A percentile compares a stretch with the other conserved stretches of the same genome.
Evolutionary conservation across 2,329 filamentous ascomycete genomes (phyloP).

Genomic region (Cladosporium phlei): DNA sequence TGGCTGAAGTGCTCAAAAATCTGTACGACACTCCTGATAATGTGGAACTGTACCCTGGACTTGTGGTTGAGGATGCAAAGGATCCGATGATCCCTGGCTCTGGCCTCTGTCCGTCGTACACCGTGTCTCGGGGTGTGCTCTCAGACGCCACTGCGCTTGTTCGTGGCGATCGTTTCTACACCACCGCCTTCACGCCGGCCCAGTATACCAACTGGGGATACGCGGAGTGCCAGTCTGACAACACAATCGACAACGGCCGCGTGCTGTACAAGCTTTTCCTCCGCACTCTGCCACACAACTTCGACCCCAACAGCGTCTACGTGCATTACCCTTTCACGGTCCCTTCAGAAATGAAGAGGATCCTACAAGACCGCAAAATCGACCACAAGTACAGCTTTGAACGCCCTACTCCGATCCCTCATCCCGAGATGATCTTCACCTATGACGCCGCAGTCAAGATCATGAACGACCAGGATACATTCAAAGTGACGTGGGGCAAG

Average conservation of each 20-base stretch:
- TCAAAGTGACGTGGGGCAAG: slow-evolving; percentile 45
- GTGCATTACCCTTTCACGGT: slow-evolving; percentile 48
- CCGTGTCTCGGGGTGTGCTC: slow-evolving; percentile 52
- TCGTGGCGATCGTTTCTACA: slow-evolving; percentile 57
- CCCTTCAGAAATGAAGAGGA: slow-evolving; percentile 43
- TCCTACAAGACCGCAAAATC: slow-evolving; percentile 38
- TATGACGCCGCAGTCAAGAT: slow-evolving; percentile 43
- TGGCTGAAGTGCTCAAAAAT: slow-evolving; percentile 52
- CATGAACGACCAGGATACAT: slow-evolving; percentile 39
- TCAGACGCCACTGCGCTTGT: slow-evolving; percentile 58
- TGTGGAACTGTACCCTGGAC: slow-evolving; percentile 65
- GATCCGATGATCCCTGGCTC: slow-evolving; percentile 48
- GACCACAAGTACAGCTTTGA: slow-evolving; percentile 40
- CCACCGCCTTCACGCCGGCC: slow-evolving; percentile 36
- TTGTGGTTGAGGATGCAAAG: slow-evolving; percentile 59
- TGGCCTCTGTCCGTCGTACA: slow-evolving; percentile 51
- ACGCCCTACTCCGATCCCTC: slow-evolving; percentile 25
- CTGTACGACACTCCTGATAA: slow-evolving; percentile 61
- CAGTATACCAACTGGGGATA: slow-evolving; percentile 41
- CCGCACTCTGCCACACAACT: slow-evolving; percentile 47
- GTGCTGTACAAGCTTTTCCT: slow-evolving; percentile 51
- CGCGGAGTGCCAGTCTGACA: slow-evolving; percentile 43
- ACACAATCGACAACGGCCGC: slow-evolving; percentile 44
- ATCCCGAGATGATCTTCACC: slow-evolving; percentile 40
- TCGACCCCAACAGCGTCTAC: slow-evolving; percentile 45